phyloP scores from a whole-genome alignment of 2,329 filamentous ascomycete species.

The Talaromyces islandicus region DNA sequence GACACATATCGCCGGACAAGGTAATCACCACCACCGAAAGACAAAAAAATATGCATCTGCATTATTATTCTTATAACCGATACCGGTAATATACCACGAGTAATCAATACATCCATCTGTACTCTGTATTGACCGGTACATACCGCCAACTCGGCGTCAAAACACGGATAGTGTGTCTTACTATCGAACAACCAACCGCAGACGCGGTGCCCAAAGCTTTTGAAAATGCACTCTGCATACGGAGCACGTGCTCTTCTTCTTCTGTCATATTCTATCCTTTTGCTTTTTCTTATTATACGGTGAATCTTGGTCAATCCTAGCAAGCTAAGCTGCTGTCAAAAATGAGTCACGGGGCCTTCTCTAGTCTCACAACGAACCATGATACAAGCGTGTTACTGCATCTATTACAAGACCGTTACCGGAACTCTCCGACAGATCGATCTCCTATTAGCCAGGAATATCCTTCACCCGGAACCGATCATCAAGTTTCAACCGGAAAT shows the following conservation, averaged over 20 bases:
- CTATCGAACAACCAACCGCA: not conserved
- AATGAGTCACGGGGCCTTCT: not conserved
- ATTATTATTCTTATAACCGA: not conserved
- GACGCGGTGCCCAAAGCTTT: not conserved
- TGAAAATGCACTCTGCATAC: not conserved
- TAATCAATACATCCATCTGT: no score
- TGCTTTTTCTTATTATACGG: not conserved
- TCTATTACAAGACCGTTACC: not conserved
- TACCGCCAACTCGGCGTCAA: not conserved
- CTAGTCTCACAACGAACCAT: not conserved
- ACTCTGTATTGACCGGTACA: no score
- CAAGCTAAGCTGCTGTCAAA: not conserved
- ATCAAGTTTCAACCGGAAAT: not conserved
- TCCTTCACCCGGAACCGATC: not conserved
- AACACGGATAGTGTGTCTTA: not conserved
- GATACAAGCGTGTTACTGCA: not conserved
- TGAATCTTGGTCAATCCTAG: no score
- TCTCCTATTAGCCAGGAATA: not conserved
- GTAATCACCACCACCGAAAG: not conserved
- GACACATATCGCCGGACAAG: not conserved
- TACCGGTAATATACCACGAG: not conserved
- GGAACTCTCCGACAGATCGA: not conserved
- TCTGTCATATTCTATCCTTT: not conserved
- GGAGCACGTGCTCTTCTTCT: not conserved
- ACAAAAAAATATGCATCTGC: not conserved